Evolutionary conservation across 2,329 filamentous ascomycete species (phyloP), one percentile per base, ranked within the genome.

Genomic region (Keithomyces neogunnii): DNA sequence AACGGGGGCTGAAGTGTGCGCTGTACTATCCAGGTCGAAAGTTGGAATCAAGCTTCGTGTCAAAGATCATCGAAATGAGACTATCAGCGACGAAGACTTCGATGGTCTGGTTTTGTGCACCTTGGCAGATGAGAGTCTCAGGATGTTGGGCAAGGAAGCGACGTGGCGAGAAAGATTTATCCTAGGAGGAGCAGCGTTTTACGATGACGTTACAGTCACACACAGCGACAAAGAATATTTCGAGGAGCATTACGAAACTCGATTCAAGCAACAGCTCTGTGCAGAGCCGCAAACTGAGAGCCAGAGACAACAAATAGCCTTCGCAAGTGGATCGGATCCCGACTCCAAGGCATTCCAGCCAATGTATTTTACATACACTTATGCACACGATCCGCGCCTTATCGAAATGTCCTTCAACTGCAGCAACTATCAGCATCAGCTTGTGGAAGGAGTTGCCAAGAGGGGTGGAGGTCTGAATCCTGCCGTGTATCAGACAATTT

Each of bases 381-480:
- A 85, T 62, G 65, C 71, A 0, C 53, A 74, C 11, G 76, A 84
- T 57, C 71, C 73, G 1, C 76, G 70, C 2, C 78, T 81, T 59
- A 76, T 85, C 6, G 81, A 85, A 62, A 85, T 85, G 82, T 84
- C 78, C 51, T 89, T 88, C 66, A 84, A 89, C 64, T 86, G 83
- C 68, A 85, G 82, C 38, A 86, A 88, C 63, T 88, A 89, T 66
- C 85, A 89, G 63, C 76, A 82, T 44, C 85, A 89, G 61, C 85
- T 89, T 55, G 80, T 81, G 1, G 63, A 64, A 26, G 61, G 63
- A 53, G 8, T 38, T 57, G 1, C 40, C 60, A 29, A 36, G 38
- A 0, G 52, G 52, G 4, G 53, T 55, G 48, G 39, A 13, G 7
- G 9, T 3, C 74, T 80, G 30, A 72, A 78, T 48, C 84, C 87